Conservation (phyloP, 176 grass and related monocot genomes). For the Elaeis guineensis region DNA sequence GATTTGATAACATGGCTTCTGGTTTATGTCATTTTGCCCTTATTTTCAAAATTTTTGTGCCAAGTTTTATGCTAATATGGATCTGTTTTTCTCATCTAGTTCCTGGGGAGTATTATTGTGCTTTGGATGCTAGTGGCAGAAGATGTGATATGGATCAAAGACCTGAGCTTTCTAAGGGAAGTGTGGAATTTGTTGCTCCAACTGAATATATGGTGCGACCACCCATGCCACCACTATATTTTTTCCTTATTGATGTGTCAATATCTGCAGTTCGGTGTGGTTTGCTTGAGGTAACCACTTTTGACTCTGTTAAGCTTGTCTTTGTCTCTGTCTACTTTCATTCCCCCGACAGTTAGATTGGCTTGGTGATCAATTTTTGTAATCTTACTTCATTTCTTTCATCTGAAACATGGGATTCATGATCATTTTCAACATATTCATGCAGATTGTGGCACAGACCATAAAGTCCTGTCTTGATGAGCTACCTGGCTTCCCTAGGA, state of each 20-base stretch:
- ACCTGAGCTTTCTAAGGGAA: conserved; percentile 89
- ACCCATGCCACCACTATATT: conserved; percentile 91
- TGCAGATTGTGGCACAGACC: conserved; percentile 78
- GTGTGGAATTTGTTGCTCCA: conserved; percentile 92
- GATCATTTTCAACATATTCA: not conserved
- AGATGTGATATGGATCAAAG: conserved; percentile 83
- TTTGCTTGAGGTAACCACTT: conserved; percentile 59
- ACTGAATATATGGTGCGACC: conserved; percentile 99
- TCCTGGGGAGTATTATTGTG: conserved; percentile 81
- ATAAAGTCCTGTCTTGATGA: conserved; percentile 88
- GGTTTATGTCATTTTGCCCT: not conserved
- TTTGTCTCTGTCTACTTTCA: too few species aligned
- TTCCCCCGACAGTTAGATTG: too few species aligned
- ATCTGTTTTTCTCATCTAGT: conserved; percentile 40
- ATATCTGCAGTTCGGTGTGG: conserved; percentile 61
- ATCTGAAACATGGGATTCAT: too few species aligned
- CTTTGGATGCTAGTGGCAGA: conserved; percentile 71
- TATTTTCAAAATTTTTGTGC: conserved; percentile 3
- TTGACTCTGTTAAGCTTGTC: too few species aligned
- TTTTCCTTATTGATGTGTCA: conserved; percentile 95
- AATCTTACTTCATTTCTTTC: too few species aligned
- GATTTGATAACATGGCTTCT: too few species aligned
- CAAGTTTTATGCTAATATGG: conserved; percentile 2
- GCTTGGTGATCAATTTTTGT: too few species aligned
- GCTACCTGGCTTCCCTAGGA: conserved; percentile 67